Conservation (phyloP, 495 filamentous ascomycete species). For the Pyronema omphalodes region DNA sequence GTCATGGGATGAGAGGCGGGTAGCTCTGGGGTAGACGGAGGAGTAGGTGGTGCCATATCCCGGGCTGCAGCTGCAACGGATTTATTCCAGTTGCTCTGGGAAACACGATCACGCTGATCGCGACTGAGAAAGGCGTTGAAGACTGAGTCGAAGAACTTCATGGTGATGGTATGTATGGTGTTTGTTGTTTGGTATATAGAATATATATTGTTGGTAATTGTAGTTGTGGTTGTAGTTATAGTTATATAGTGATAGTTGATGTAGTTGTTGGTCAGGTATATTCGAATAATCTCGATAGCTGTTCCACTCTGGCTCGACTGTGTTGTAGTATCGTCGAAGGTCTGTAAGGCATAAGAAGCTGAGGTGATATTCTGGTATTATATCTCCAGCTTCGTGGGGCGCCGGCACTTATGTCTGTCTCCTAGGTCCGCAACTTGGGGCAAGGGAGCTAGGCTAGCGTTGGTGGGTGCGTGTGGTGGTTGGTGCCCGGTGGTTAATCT, state of each 20-base stretch:
- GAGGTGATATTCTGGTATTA: neutral
- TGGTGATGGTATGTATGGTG: slow-evolving; percentile 5
- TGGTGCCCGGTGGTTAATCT: neutral
- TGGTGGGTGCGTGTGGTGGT: neutral
- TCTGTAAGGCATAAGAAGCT: slow-evolving; percentile 2
- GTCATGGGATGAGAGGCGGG: slow-evolving; percentile 12
- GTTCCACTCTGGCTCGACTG: neutral
- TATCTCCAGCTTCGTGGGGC: neutral
- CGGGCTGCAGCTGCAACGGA: slow-evolving; percentile 14
- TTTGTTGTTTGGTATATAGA: neutral
- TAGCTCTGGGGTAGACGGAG: slow-evolving; percentile 3
- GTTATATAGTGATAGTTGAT: neutral
- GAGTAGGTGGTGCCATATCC: slow-evolving; percentile 12
- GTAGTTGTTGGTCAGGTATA: neutral
- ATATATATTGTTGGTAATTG: neutral
- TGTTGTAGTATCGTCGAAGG: neutral
- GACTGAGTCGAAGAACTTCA: slow-evolving; percentile 18
- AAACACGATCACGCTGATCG: slow-evolving; percentile 21
- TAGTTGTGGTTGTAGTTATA: neutral
- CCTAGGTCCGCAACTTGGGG: no score
- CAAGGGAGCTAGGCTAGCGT: no score
- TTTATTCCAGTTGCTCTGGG: slow-evolving; percentile 17
- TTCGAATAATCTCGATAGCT: neutral
- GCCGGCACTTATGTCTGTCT: no score
- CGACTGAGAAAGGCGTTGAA: slow-evolving; percentile 19